Evolutionary conservation across 2,329 filamentous ascomycete species (phyloP).

Genomic region (Rhytidhysteron rufulum): DNA sequence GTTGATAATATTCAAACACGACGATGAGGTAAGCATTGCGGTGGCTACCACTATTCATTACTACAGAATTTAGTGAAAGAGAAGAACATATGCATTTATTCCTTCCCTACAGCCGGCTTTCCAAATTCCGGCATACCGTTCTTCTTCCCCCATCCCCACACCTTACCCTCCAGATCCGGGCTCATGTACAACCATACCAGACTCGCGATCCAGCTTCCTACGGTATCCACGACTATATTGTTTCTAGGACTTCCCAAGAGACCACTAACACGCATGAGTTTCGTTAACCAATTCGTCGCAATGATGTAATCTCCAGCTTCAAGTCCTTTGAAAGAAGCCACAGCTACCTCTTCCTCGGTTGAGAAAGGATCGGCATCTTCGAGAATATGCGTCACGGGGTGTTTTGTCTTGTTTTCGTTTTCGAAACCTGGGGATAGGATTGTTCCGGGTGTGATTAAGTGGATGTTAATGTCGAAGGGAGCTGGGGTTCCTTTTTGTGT

Average conservation of each 20-base stretch:
- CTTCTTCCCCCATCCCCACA: conserved; percentile 55
- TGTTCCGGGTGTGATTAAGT: conserved; percentile 78
- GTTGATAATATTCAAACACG: no score
- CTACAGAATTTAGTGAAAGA: no score
- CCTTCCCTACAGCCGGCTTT: background rate
- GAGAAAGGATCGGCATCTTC: conserved; percentile 81
- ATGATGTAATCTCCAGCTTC: conserved; percentile 79
- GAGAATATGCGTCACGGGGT: conserved; percentile 70
- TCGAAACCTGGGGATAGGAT: conserved; percentile 74
- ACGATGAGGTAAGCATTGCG: no score
- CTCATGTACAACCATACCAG: conserved; percentile 55
- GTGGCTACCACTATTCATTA: no score
- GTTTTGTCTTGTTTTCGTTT: conserved; percentile 74
- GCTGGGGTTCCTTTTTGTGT: conserved; percentile 35
- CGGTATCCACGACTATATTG: conserved; percentile 50
- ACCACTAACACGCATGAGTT: conserved; percentile 62
- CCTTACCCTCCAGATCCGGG: conserved; percentile 55
- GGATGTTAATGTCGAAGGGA: conserved; percentile 69
- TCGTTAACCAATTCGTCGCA: conserved; percentile 68
- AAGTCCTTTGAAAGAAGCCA: conserved; percentile 64
- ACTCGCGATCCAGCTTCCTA: conserved; percentile 51
- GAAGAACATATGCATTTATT: no score
- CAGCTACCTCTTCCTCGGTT: conserved; percentile 73
- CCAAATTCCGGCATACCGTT: conserved; percentile 41
- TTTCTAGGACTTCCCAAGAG: conserved; percentile 53